These are phyloP conservation scores for Amaranthus tricolor DNA, from an alignment of 179 eudicot species.

Conservation along the genomic window DNA sequence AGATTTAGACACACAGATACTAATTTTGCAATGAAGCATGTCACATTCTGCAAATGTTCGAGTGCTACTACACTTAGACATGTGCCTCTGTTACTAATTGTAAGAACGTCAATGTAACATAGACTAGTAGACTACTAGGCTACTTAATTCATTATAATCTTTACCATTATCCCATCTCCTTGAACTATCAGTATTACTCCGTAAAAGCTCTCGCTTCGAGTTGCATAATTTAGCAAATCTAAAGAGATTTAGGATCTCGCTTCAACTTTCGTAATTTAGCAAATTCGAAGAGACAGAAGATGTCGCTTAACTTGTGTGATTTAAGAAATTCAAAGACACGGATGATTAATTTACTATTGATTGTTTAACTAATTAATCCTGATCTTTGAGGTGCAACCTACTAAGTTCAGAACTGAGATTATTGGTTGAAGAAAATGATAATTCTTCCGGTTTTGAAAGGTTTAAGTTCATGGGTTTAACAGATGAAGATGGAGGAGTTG, in stretches of 20 bases:
- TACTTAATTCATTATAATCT: neutral
- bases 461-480: conserved; percentile 6
- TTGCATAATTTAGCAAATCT: no score
- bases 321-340: neutral
- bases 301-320: no score
- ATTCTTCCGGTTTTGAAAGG: neutral
- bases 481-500: conserved; percentile 37
- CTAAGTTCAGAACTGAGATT: conserved; percentile 25
- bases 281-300: no score
- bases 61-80: conserved; percentile 17
- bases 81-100: conserved; percentile 2
- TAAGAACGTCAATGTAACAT: conserved; percentile 3
- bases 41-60: neutral
- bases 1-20: conserved; percentile 1
- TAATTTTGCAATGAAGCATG: neutral
- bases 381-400: conserved; percentile 28
- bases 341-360: neutral
- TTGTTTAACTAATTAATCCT: conserved; percentile 9
- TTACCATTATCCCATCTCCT: neutral
- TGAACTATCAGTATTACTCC: no score
- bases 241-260: no score
- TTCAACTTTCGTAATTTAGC: no score
- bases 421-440: conserved; percentile 3
- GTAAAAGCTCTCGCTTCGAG: no score
- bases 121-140: neutral